A percentile compares a stretch with the other conserved stretches of the same genome.
Conservation (phyloP, 1,139 yeast genomes). For the Saccharomycopsis hybrid region DNA sequence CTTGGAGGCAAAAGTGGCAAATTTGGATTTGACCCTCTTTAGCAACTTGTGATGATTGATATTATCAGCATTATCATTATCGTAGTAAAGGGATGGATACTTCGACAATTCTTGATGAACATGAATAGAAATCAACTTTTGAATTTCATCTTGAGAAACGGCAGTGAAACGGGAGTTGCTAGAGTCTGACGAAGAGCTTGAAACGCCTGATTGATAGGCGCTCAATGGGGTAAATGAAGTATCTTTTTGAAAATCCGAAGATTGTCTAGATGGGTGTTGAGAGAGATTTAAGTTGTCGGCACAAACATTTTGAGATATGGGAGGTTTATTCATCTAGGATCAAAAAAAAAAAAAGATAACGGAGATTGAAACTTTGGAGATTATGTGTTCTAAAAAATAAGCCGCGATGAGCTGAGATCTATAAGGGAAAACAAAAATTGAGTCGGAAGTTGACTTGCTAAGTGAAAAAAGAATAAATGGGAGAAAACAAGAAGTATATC, state of each 20-base stretch:
- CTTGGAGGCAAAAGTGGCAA: neutral
- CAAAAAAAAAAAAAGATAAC: neutral
- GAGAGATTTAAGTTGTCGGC: conserved; percentile 6
- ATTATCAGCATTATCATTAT: conserved; percentile 7
- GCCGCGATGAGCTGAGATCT: no score
- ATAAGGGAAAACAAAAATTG: no score
- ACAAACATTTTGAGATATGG: conserved; percentile 1
- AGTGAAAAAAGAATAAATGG: no score
- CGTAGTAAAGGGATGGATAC: conserved; percentile 13
- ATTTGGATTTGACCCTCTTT: neutral
- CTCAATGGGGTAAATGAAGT: neutral
- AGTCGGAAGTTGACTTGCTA: no score
- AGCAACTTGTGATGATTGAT: neutral
- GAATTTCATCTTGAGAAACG: conserved; percentile 15
- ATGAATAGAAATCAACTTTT: conserved; percentile 12
- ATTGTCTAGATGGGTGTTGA: neutral
- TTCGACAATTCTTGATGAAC: conserved; percentile 17
- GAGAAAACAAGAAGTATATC: no score
- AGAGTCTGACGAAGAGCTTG: neutral
- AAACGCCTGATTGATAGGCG: neutral
- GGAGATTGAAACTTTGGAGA: no score
- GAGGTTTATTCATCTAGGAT: conserved; percentile 5
- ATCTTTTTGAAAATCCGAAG: neutral
- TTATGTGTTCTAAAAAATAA: neutral
- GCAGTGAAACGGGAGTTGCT: conserved; percentile 7